Conservation (phyloP, 148 eudicot species). For the Diospyros kaki region DNA sequence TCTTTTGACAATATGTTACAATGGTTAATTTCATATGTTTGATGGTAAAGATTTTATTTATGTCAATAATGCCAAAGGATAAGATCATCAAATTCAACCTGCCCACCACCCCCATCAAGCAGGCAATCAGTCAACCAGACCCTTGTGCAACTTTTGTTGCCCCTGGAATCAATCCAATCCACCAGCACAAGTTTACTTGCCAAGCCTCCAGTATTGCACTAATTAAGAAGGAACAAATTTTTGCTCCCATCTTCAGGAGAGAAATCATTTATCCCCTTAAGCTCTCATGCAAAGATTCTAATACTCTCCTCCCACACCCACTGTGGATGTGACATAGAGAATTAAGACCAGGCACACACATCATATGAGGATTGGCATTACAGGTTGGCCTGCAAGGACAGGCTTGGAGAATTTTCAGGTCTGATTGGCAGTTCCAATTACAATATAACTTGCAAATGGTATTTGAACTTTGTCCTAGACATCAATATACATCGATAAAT, state of each 20-base stretch:
- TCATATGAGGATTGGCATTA: no score
- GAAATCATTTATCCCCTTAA: background rate
- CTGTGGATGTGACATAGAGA: background rate
- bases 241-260: background rate
- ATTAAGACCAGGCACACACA: no score
- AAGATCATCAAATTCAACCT: background rate
- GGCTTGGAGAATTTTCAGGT: no score
- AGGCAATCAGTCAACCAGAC: background rate
- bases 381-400: no score
- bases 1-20: no score
- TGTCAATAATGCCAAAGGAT: background rate
- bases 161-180: background rate
- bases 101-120: background rate
- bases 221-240: background rate
- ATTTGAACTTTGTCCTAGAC: no score
- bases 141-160: background rate
- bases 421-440: no score
- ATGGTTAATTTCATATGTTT: background rate
- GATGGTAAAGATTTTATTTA: background rate
- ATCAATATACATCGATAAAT: no score
- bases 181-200: background rate
- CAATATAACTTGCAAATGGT: no score
- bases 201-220: background rate
- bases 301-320: background rate
- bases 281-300: background rate